Conservation (phyloP, 2,329 filamentous ascomycete genomes). For the Paramyrothecium sp. region DNA sequence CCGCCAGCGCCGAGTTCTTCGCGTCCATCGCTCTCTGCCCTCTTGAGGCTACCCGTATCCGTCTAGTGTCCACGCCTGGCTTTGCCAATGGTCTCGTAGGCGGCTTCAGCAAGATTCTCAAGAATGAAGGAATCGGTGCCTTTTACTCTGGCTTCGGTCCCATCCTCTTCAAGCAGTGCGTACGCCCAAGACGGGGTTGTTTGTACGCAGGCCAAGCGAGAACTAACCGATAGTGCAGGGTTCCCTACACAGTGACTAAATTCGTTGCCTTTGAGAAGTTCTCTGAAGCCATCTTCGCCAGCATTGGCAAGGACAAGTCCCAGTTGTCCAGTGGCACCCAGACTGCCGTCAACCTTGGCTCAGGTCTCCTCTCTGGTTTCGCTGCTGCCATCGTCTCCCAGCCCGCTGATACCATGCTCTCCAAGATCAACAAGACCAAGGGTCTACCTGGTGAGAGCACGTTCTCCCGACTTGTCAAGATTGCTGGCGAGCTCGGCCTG, state of each 20-base stretch:
- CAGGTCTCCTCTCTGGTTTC: slow-evolving; percentile 61
- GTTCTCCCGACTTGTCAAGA: slow-evolving; percentile 79
- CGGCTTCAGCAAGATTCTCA: slow-evolving; percentile 81
- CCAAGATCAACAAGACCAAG: slow-evolving; percentile 95
- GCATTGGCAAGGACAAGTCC: slow-evolving; percentile 65
- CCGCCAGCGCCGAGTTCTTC: slow-evolving; percentile 65
- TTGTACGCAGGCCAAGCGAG: too few species aligned
- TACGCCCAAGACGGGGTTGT: slow-evolving; percentile 14
- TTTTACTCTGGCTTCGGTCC: slow-evolving; percentile 92
- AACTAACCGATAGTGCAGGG: slow-evolving; percentile 44
- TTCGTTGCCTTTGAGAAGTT: slow-evolving; percentile 94
- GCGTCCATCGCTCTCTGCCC: slow-evolving; percentile 84
- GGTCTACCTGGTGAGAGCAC: slow-evolving; percentile 84
- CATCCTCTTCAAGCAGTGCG: slow-evolving; percentile 63
- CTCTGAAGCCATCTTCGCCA: slow-evolving; percentile 67
- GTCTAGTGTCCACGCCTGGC: slow-evolving; percentile 83
- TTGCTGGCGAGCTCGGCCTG: slow-evolving; percentile 80
- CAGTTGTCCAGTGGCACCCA: slow-evolving; percentile 65
- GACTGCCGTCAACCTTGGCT: slow-evolving; percentile 75
- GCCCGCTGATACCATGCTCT: slow-evolving; percentile 90
- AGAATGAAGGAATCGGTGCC: slow-evolving; percentile 77
- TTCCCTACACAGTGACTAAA: slow-evolving; percentile 93
- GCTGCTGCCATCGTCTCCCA: slow-evolving; percentile 84
- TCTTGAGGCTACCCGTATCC: slow-evolving; percentile 89
- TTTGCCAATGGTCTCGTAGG: slow-evolving; percentile 78